Evolutionary conservation across 805 yeast genomes (phyloP), one percentile per base, ranked within the genome.

Genomic region (Myxozyma neglecta): DNA sequence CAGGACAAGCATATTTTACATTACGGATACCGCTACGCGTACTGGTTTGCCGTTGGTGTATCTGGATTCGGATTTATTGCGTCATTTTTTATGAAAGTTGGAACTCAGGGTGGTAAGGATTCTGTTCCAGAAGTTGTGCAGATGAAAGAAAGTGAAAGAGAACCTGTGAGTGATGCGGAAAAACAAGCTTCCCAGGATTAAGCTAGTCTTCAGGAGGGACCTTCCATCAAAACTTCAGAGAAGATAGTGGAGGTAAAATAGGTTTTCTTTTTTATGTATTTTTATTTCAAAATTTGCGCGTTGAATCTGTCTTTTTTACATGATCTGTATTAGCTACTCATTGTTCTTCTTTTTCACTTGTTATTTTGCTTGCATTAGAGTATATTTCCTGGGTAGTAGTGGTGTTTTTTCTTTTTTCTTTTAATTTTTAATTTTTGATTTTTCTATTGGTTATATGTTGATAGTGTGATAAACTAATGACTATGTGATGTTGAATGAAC

Each of bases 71-170:
- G 76, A 1, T 53, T 75, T 1, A 14, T 73, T 36, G 13, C 42
- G 9, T 63, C 74, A 32, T 59, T 71, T 6, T 76, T 77, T 44
- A 56, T 77, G 29, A 70, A 70, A n/a, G 70, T 77, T 18, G 80
- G 80, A 10, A 74, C 71, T 11, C 59, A 56, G 24, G 68, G 68
- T 6, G 56, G 57, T 32, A 51, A 52, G 29, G 47, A 39, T 24
- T 51, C 55, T 20, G n/a, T 35, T 46, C 55, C 56, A 36, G 37
- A 37, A 18, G 13, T 32, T 20, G 49, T 24, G 47, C 32, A 14
- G 39, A 13, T 51, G 20, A 20, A 40, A 43, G 14, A 29, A 14
- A n/a, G 50, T 16, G 35, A 20, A 5, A 50, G 37, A 44, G 20
- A 20, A 3, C 35, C 8, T 13, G 20, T n/a, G 16, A 16, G 46